Percentiles rank a stretch among this genome's conserved stretches.
phyloP scores from a whole-genome alignment of 192 early-diverging fungal species.

The Mortierella antarctica region DNA sequence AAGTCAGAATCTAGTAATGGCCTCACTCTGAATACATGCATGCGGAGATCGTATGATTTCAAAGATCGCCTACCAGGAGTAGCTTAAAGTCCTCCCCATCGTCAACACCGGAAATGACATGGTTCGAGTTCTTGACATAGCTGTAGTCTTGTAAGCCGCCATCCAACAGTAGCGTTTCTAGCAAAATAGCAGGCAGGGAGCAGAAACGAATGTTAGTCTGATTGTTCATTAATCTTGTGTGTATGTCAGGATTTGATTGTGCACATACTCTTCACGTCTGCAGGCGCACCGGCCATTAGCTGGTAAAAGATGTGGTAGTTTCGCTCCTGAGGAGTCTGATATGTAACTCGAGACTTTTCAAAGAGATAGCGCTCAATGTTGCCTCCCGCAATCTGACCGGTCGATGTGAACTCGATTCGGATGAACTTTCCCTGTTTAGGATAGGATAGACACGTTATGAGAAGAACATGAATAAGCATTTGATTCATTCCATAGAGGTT shows the following conservation, averaged over 20 bases:
- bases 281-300: constrained; percentile 86
- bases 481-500: too few relatives aligned
- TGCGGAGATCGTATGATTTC: neutral
- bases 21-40: neutral
- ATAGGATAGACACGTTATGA: neutral
- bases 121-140: constrained; percentile 86
- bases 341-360: constrained; percentile 97
- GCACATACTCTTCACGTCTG: constrained; percentile 73
- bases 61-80: constrained; percentile 64
- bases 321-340: constrained; percentile 90
- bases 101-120: constrained; percentile 93
- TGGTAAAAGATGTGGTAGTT: constrained; percentile 99
- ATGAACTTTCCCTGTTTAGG: constrained; percentile 90
- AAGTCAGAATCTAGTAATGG: too few relatives aligned
- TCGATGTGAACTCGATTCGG: constrained; percentile 93
- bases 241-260: neutral
- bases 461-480: neutral
- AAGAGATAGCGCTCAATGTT: constrained; percentile 98
- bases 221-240: neutral
- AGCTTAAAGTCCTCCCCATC: constrained; percentile 84
- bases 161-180: constrained; percentile 81
- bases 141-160: constrained; percentile 80
- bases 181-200: constrained; percentile 13
- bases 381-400: constrained; percentile 85
- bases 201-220: neutral